These are phyloP conservation scores for Dactylella cylindrospora DNA, from an alignment of 2,329 filamentous ascomycete genomes.

Conservation along the genomic window DNA sequence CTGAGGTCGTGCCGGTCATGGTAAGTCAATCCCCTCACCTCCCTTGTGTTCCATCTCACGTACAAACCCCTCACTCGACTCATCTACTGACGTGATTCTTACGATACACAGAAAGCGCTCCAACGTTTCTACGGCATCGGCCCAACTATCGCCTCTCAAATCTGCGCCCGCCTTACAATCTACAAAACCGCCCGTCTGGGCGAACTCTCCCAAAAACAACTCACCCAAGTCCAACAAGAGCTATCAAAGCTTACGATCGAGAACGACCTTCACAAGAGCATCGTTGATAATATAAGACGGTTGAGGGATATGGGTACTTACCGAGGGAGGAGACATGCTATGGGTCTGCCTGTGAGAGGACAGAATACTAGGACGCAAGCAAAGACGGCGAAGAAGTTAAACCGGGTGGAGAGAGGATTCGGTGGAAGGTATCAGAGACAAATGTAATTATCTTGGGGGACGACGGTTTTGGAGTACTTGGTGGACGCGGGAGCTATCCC, in stretches of 20 bases:
- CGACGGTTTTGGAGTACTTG: background rate
- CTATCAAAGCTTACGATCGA: conserved; percentile 91
- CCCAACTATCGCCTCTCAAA: conserved; percentile 65
- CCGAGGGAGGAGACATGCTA: conserved; percentile 84
- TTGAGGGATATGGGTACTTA: conserved; percentile 90
- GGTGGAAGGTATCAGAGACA: background rate
- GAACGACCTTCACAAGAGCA: conserved; percentile 74
- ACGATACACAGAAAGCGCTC: conserved; percentile 64
- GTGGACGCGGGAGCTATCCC: background rate
- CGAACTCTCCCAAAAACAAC: conserved; percentile 70
- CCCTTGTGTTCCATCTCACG: conserved; percentile 2
- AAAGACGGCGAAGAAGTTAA: conserved; percentile 63
- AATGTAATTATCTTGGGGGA: background rate
- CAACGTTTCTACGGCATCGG: conserved; percentile 86
- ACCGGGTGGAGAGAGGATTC: conserved; percentile 59
- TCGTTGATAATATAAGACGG: conserved; percentile 81
- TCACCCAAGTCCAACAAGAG: conserved; percentile 80
- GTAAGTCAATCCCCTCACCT: conserved; percentile 56
- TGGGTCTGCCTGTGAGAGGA: conserved; percentile 79
- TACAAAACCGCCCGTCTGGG: conserved; percentile 79
- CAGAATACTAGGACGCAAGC: conserved; percentile 81
- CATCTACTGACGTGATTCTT: conserved; percentile 2
- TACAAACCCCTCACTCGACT: conserved; percentile 27
- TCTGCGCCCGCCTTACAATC: conserved; percentile 87
- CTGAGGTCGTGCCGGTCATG: conserved; percentile 78